Conservation (phyloP, 140 eudicot genomes). For the Anethum foeniculum region DNA sequence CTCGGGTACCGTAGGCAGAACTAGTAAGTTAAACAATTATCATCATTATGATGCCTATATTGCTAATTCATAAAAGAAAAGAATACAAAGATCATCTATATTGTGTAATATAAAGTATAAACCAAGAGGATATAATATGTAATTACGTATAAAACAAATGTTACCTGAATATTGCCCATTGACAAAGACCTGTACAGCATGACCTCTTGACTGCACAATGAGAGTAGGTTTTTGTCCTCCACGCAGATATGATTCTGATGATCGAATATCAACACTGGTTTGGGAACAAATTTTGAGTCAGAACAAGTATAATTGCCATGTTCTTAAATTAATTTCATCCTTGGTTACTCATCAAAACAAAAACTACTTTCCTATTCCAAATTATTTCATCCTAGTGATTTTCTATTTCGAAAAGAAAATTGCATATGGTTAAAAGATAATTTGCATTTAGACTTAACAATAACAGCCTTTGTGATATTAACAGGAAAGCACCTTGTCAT, state of each 20-base stretch:
- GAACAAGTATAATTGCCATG: neutral
- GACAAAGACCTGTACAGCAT: constrained; percentile 62
- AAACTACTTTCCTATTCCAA: neutral
- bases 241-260: constrained; percentile 52
- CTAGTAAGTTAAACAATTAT: constrained; percentile 32
- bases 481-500: constrained; percentile 46
- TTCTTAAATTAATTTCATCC: neutral
- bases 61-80: neutral
- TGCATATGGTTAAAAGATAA: neutral
- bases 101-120: neutral
- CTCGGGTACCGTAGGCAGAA: too few relatives aligned
- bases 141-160: neutral
- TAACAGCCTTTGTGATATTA: neutral
- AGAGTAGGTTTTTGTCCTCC: constrained; percentile 62
- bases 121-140: neutral
- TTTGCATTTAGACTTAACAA: neutral
- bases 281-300: constrained; percentile 12
- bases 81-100: neutral
- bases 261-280: constrained; percentile 45
- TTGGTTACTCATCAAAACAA: neutral
- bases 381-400: neutral
- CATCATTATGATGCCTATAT: constrained; percentile 10
- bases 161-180: constrained; percentile 69
- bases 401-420: too few relatives aligned
- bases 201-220: constrained; percentile 61